These are phyloP conservation scores for Aspergillus sparsus DNA, from an alignment of 495 filamentous ascomycete species.

Conservation along the genomic window DNA sequence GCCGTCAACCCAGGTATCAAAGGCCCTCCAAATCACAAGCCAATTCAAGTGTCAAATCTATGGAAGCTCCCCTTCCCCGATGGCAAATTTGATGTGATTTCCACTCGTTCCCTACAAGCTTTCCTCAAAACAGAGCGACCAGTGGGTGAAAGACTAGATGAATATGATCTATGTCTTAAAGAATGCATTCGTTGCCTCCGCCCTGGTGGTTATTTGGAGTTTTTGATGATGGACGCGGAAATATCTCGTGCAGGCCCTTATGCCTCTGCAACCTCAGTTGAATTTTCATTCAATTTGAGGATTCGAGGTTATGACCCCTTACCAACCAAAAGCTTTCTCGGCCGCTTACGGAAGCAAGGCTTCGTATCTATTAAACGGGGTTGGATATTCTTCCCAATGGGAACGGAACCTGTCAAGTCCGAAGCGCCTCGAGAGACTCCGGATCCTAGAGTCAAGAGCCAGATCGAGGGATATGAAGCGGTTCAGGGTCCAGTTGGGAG, in stretches of 20 bases:
- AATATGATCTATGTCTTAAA: slow-evolving; percentile 80
- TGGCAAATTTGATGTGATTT: slow-evolving; percentile 89
- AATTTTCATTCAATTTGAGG: slow-evolving; percentile 85
- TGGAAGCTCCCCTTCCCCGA: slow-evolving; percentile 84
- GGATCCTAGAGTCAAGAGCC: slow-evolving; percentile 53
- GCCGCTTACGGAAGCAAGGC: slow-evolving; percentile 68
- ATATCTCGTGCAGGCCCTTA: slow-evolving; percentile 78
- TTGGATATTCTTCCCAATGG: slow-evolving; percentile 90
- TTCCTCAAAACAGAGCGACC: slow-evolving; percentile 68
- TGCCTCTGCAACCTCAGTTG: slow-evolving; percentile 76
- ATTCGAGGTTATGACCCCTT: slow-evolving; percentile 83
- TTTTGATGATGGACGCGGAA: slow-evolving; percentile 82
- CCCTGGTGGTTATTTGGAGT: slow-evolving; percentile 91
- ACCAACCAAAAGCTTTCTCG: slow-evolving; percentile 77
- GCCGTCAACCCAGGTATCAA: slow-evolving; percentile 67
- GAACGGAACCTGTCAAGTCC: slow-evolving; percentile 54
- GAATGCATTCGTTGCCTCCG: slow-evolving; percentile 91
- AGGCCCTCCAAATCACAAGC: slow-evolving; percentile 85
- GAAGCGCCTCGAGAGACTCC: slow-evolving; percentile 51
- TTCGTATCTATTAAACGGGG: slow-evolving; percentile 80
- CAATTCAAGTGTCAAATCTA: slow-evolving; percentile 69
- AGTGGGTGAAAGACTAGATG: slow-evolving; percentile 61
- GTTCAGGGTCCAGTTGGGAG: slow-evolving; percentile 72
- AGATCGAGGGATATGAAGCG: slow-evolving; percentile 52
- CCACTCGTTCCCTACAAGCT: slow-evolving; percentile 82